Evolutionary conservation across 2,329 filamentous ascomycete genomes (phyloP), one percentile per base, ranked within the genome.

Genomic region (Pseudocercospora ulei): DNA sequence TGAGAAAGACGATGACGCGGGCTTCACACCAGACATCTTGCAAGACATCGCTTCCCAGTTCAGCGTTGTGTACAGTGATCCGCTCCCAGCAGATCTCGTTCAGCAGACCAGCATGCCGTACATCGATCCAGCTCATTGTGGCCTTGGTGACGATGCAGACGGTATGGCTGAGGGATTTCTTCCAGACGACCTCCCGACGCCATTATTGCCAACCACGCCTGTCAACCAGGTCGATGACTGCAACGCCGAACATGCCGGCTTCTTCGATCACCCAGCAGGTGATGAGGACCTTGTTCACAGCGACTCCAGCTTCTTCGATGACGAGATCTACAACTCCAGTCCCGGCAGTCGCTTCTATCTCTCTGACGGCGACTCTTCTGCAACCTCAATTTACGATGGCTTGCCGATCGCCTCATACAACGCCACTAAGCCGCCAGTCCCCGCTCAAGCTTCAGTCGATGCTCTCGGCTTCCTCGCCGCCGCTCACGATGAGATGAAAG

Each of bases 1-100:
- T 38, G 29, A 46, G 26, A 16, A 36, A 39, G 12, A 22, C 11
- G 16, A 43, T 28, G 30, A 39, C 14, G 20, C 38, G 17, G 35
- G 12, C 6, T 11, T 28, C 11, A 22, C 7, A 4, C 5, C 9
- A n/a, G 29, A 34, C 14, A 26, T 34, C 24, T n/a, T 33, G 6
- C n/a, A 33, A 7, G 18, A 18, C n/a, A 13, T 11, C 9, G 30
- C 30, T 8, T 9, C n/a, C 8, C 30, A 22, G 18, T 33, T 33
- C 11, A 12, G 18, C 7, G 30, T 33, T 9, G 8, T 2, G 8
- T 33, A 7, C 16, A 33, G 9, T 19, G 18, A 9, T 20, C 18
- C 18, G n/a, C 30, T 11, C 4, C 11, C 30, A 7, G 18, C 30
- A 20, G 17, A 8, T 22, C 30, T 11, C 18, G 18, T 4, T 22